phyloP scores from a whole-genome alignment of 352 stramenopile species.

The Phytopythium helicoides region DNA sequence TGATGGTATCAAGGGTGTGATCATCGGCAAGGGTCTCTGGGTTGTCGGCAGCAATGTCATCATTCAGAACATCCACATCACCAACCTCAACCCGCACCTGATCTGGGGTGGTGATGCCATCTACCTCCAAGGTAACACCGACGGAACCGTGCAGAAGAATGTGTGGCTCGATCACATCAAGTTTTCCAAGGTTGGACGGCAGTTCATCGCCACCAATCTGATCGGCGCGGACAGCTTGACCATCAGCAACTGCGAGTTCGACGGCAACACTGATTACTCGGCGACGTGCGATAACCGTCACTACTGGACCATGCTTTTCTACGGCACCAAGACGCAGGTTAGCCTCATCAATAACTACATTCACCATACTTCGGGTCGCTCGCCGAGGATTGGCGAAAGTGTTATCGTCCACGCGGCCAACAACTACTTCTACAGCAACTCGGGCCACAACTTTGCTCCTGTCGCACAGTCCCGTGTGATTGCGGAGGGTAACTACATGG shows the following conservation, averaged over 20 bases:
- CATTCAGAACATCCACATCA: constrained; percentile 30
- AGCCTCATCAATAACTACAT: constrained; percentile 35
- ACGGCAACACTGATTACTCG: constrained; percentile 36
- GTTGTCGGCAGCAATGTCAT: constrained; percentile 26
- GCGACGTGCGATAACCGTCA: constrained; percentile 35
- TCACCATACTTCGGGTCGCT: constrained; percentile 26
- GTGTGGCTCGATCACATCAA: constrained; percentile 13
- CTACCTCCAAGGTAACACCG: constrained; percentile 21
- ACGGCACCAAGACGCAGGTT: constrained; percentile 31
- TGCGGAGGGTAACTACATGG: constrained; percentile 25
- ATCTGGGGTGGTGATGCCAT: constrained; percentile 29
- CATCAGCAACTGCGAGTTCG: constrained; percentile 54
- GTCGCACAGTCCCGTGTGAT: constrained; percentile 13
- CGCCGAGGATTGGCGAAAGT: constrained; percentile 23
- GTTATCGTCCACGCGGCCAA: constrained; percentile 18
- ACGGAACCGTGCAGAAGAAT: constrained; percentile 8
- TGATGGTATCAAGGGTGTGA: constrained; percentile 27
- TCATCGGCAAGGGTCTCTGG: constrained; percentile 31
- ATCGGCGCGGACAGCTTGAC: constrained; percentile 29
- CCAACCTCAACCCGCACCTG: constrained; percentile 18
- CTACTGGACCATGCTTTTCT: constrained; percentile 49
- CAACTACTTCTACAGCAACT: constrained; percentile 26
- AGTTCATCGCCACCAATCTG: constrained; percentile 37
- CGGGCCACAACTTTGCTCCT: constrained; percentile 13
- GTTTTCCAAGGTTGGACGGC: constrained; percentile 20